Conservation (phyloP, 768 basidiomycete species). For the Naganishia onofrii region DNA sequence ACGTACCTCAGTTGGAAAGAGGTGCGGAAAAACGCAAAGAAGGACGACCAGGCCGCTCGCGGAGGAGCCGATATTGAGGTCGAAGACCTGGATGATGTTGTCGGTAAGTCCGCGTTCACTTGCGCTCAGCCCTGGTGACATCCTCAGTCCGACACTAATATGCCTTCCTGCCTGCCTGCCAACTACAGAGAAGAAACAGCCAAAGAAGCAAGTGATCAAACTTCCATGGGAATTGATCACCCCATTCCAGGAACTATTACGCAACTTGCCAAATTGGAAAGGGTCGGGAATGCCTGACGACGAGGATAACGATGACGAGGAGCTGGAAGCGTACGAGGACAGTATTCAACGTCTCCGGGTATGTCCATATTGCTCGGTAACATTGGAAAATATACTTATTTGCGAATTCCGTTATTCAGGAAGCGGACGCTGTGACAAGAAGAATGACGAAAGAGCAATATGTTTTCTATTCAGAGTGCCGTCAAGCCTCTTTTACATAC, state of each 20-base stretch:
- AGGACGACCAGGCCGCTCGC: slow-evolving; percentile 76
- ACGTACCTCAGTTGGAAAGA: slow-evolving; percentile 98
- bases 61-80: slow-evolving; percentile 73
- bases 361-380: slow-evolving; percentile 18
- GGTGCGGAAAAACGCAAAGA: slow-evolving; percentile 90
- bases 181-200: slow-evolving; percentile 61
- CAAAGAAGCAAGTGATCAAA: slow-evolving; percentile 89
- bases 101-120: slow-evolving; percentile 22
- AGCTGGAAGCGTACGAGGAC: slow-evolving; percentile 90
- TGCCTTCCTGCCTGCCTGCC: neutral
- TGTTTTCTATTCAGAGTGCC: slow-evolving; percentile 92
- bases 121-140: neutral
- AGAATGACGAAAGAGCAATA: slow-evolving; percentile 97
- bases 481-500: slow-evolving; percentile 94
- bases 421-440: slow-evolving; percentile 90
- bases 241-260: slow-evolving; percentile 81
- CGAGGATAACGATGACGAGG: slow-evolving; percentile 91
- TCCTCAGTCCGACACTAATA: neutral
- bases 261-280: slow-evolving; percentile 28
- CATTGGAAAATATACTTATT: neutral
- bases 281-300: slow-evolving; percentile 54
- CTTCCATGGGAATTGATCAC: slow-evolving; percentile 93
- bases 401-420: slow-evolving; percentile 55
- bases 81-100: slow-evolving; percentile 64
- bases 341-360: slow-evolving; percentile 83